These are phyloP conservation scores for Candida sakaeoensis DNA, from an alignment of 805 yeast genomes.

Conservation along the genomic window DNA sequence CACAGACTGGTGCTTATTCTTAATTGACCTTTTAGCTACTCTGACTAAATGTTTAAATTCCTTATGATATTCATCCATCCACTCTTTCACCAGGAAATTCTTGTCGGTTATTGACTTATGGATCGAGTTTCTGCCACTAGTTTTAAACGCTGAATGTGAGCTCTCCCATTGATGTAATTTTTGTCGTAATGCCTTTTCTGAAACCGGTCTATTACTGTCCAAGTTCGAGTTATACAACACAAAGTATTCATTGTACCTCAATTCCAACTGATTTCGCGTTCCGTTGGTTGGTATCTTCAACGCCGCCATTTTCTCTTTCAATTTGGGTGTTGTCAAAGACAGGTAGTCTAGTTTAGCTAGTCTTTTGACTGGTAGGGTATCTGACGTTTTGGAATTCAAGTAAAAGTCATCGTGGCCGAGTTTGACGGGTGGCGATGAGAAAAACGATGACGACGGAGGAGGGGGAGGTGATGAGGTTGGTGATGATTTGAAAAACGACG, in stretches of 20 bases:
- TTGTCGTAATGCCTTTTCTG: constrained; percentile 51
- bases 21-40: constrained; percentile 30
- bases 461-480: constrained; percentile 1
- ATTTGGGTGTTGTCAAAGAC: constrained; percentile 52
- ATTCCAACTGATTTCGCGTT: constrained; percentile 56
- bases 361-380: constrained; percentile 29
- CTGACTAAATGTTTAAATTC: constrained; percentile 38
- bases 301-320: constrained; percentile 56
- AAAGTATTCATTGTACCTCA: constrained; percentile 73
- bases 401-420: constrained; percentile 27
- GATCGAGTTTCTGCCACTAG: constrained; percentile 15
- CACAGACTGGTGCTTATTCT: constrained; percentile 3
- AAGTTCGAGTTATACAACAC: constrained; percentile 77
- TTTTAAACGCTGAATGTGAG: constrained; percentile 32
- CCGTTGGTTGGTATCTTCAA: constrained; percentile 62
- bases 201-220: constrained; percentile 64
- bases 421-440: neutral
- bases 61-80: constrained; percentile 37
- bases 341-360: constrained; percentile 64
- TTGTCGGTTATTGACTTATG: constrained; percentile 39
- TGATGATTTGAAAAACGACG: constrained; percentile 26
- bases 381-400: constrained; percentile 20
- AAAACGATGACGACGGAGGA: neutral
- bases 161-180: constrained; percentile 68
- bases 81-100: constrained; percentile 42